phyloP scores from a whole-genome alignment of 805 yeast species.

The Priceomyces fermenticarens region DNA sequence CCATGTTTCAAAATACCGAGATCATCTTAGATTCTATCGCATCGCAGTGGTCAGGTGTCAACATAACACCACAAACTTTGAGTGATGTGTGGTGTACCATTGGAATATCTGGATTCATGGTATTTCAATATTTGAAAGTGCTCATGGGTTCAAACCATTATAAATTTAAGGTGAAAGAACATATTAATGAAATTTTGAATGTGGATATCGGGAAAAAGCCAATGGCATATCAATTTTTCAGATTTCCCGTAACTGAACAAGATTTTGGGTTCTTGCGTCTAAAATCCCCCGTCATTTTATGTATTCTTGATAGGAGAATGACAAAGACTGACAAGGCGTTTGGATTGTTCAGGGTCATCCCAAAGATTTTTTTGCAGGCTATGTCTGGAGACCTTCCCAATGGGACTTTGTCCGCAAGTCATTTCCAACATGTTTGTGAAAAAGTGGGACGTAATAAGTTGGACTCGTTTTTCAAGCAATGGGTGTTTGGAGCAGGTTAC shows the following conservation, averaged over 20 bases:
- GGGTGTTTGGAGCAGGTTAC: slow-evolving; percentile 88
- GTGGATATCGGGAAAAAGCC: slow-evolving; percentile 80
- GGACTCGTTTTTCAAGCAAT: slow-evolving; percentile 82
- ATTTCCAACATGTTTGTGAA: slow-evolving; percentile 92
- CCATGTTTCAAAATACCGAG: slow-evolving; percentile 69
- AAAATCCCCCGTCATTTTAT: slow-evolving; percentile 83
- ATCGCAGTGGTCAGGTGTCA: slow-evolving; percentile 90
- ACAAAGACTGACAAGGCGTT: slow-evolving; percentile 93
- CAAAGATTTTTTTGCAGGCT: slow-evolving; percentile 87
- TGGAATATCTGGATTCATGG: slow-evolving; percentile 84
- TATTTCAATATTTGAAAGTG: slow-evolving; percentile 61
- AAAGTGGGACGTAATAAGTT: slow-evolving; percentile 85
- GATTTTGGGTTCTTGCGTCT: slow-evolving; percentile 69
- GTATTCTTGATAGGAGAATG: slow-evolving; percentile 86
- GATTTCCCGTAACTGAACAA: slow-evolving; percentile 58
- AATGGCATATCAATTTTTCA: slow-evolving; percentile 64
- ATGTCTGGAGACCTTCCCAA: slow-evolving; percentile 90
- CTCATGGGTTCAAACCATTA: slow-evolving; percentile 85
- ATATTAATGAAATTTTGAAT: slow-evolving; percentile 64
- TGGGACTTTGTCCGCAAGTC: slow-evolving; percentile 73
- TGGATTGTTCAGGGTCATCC: slow-evolving; percentile 87
- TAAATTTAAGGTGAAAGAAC: slow-evolving; percentile 63
- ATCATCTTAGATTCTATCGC: slow-evolving; percentile 68
- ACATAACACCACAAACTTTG: slow-evolving; percentile 74
- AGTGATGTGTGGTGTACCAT: slow-evolving; percentile 87